Evolutionary conservation across 2,329 filamentous ascomycete genomes (phyloP).

Genomic region (Beauveria caledonica): DNA sequence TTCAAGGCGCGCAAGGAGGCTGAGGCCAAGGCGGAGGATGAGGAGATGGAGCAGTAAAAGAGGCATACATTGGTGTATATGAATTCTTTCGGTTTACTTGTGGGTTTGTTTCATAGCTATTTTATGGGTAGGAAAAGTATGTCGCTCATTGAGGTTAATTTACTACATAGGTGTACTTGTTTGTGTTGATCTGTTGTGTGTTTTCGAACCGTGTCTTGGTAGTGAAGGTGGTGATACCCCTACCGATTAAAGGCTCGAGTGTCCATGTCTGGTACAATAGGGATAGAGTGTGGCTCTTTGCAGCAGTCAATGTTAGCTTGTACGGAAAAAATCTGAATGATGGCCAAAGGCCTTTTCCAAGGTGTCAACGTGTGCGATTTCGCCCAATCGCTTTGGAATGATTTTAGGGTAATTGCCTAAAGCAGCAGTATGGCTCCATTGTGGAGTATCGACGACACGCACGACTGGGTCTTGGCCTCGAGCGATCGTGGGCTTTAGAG

Average conservation of each 20-base stretch:
- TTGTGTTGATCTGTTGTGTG: neutral
- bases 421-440: neutral
- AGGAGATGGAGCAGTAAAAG: conserved; percentile 26
- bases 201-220: no score
- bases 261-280: no score
- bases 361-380: neutral
- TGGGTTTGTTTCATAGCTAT: conserved; percentile 1
- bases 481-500: neutral
- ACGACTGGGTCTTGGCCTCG: neutral
- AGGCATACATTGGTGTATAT: conserved; percentile 7
- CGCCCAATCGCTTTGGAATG: neutral
- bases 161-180: neutral
- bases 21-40: conserved; percentile 22
- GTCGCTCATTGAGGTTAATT: neutral
- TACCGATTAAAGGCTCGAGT: neutral
- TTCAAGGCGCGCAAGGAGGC: conserved; percentile 38
- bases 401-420: neutral
- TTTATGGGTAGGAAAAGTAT: conserved; percentile 12
- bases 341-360: no score
- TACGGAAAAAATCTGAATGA: no score
- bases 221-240: no score
- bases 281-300: no score
- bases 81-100: neutral
- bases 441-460: neutral
- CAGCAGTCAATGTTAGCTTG: no score